Evolutionary conservation across 139 green algal genomes (phyloP).

Genomic region (Coccomyxa sp.): DNA sequence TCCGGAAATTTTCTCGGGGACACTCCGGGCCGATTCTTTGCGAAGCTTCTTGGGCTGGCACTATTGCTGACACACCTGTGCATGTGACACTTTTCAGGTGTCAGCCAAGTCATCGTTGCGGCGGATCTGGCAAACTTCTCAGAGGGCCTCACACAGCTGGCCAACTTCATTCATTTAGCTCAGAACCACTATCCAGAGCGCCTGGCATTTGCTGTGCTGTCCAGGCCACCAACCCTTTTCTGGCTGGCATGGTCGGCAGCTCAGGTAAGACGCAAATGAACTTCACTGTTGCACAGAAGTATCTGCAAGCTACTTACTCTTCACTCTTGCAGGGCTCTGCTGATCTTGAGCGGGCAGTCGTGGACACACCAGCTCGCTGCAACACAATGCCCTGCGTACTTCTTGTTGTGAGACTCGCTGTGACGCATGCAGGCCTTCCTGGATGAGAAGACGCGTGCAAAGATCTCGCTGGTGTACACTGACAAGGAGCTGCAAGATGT

Average conservation of each 20-base stretch:
- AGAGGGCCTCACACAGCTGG: neutral
- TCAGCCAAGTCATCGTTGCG: neutral
- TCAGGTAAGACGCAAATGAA: neutral
- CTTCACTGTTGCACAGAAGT: neutral
- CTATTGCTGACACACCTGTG: neutral
- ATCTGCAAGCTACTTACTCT: neutral
- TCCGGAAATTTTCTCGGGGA: neutral
- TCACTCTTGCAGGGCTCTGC: neutral
- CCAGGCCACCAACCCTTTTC: slow-evolving; percentile 2
- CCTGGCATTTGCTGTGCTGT: neutral
- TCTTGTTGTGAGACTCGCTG: neutral
- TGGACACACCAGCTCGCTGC: neutral
- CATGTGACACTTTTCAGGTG: neutral
- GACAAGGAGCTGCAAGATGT: neutral
- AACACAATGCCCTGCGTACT: neutral
- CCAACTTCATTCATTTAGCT: neutral
- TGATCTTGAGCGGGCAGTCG: neutral
- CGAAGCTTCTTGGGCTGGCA: neutral
- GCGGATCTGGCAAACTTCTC: neutral
- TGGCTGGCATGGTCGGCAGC: neutral
- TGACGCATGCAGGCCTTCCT: slow-evolving; percentile 1
- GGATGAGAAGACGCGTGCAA: neutral
- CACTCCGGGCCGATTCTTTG: too few relatives aligned
- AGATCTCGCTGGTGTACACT: neutral
- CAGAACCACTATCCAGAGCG: slow-evolving; percentile 7